A percentile compares a stretch with the other conserved stretches of the same genome.
Evolutionary conservation across 2,329 filamentous ascomycete genomes (phyloP).

Genomic region (Colletotrichum lini): DNA sequence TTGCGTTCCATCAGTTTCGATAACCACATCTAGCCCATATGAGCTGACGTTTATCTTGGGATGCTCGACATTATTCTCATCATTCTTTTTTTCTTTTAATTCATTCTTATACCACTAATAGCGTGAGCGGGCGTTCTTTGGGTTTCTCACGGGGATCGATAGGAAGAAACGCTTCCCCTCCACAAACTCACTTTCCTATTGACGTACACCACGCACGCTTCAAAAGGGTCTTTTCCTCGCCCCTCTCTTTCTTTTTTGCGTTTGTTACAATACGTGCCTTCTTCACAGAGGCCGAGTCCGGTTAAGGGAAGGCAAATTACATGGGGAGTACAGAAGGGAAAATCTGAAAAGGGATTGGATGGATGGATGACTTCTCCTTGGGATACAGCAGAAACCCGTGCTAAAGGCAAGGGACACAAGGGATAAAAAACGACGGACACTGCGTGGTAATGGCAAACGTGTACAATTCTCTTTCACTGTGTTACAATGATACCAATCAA

Average conservation of each 20-base stretch:
- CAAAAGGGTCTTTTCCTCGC: not conserved
- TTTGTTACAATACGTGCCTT: not conserved
- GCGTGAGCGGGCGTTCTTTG: conserved; percentile 24
- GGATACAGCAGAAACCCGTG: not conserved
- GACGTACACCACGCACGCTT: not conserved
- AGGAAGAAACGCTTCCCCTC: not conserved
- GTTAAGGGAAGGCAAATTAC: not conserved
- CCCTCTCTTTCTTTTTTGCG: not conserved
- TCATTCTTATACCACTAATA: conserved; percentile 4
- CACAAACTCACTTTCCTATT: not conserved
- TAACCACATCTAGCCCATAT: not conserved
- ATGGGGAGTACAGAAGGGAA: not conserved
- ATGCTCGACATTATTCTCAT: not conserved
- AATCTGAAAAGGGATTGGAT: not conserved
- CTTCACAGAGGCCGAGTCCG: not conserved
- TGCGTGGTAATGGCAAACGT: not conserved
- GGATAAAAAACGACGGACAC: not conserved
- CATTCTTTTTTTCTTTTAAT: not conserved
- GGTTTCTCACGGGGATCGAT: conserved; percentile 1
- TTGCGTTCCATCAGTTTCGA: not conserved
- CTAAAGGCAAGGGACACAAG: not conserved
- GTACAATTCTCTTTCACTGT: conserved; percentile 1
- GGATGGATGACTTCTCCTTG: not conserved
- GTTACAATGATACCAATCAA: conserved; percentile 13
- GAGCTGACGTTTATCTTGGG: not conserved